Conservation (phyloP, 2,329 filamentous ascomycete species). For the Pleochaeta shiraiana region DNA sequence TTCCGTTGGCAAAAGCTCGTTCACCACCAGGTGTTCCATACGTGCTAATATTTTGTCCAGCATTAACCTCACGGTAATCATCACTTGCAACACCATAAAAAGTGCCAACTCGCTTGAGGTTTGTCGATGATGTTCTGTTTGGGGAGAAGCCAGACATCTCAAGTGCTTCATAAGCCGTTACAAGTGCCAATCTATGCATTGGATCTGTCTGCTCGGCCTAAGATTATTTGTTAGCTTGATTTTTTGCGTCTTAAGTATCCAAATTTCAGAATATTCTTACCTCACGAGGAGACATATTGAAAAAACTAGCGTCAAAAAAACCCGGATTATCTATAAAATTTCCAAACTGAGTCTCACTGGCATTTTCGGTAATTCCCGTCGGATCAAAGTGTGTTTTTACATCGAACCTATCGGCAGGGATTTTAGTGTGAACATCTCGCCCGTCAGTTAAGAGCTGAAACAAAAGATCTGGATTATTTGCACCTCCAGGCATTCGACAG, state of each 20-base stretch:
- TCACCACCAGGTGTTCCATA: conserved; percentile 17
- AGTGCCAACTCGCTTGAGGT: conserved; percentile 23
- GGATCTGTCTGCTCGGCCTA: conserved; percentile 42
- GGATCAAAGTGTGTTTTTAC: conserved; percentile 48
- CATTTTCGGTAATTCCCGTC: conserved; percentile 52
- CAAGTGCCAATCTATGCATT: conserved; percentile 54
- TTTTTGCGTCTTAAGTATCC: background rate
- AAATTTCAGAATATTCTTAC: conserved; percentile 25
- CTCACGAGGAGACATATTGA: conserved; percentile 71
- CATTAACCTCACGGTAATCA: conserved; percentile 18
- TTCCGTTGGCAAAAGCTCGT: conserved; percentile 17
- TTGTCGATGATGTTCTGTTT: conserved; percentile 16
- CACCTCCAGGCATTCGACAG: conserved; percentile 45
- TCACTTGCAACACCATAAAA: conserved; percentile 18
- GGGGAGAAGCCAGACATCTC: conserved; percentile 58
- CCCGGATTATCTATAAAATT: conserved; percentile 52
- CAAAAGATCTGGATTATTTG: conserved; percentile 43
- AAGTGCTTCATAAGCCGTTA: conserved; percentile 60
- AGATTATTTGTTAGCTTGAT: background rate
- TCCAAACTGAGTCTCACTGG: conserved; percentile 53
- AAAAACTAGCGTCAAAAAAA: conserved; percentile 63
- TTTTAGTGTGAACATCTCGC: conserved; percentile 43
- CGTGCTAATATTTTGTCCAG: conserved; percentile 16
- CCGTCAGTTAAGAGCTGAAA: conserved; percentile 57
- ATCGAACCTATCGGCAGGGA: conserved; percentile 50